Percentiles rank a stretch among this genome's conserved stretches.
Evolutionary conservation across 345 rosid species (phyloP).

Genomic region (Brassica nigra): DNA sequence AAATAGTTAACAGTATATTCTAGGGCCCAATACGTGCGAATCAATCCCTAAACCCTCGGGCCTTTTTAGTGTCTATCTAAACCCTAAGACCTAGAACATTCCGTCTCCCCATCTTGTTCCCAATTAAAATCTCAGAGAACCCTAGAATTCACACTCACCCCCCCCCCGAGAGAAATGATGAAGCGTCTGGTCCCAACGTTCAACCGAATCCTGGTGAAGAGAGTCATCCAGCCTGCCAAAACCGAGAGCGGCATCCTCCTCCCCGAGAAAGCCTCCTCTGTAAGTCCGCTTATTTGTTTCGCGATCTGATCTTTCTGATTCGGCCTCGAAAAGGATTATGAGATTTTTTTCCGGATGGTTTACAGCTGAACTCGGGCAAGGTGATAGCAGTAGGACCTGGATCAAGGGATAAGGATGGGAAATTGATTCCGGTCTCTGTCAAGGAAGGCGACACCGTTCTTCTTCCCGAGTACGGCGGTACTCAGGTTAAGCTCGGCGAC

Average conservation of each 20-base stretch:
- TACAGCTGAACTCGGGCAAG: conserved; percentile 78
- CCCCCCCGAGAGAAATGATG: conserved; percentile 50
- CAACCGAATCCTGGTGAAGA: conserved; percentile 75
- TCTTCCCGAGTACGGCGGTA: conserved; percentile 80
- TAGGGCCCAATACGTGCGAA: conserved; percentile 12
- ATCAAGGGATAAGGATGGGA: conserved; percentile 58
- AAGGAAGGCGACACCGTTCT: conserved; percentile 94
- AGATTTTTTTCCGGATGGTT: background rate
- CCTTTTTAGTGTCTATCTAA: background rate
- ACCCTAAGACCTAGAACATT: conserved; percentile 30
- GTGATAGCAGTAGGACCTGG: conserved; percentile 85
- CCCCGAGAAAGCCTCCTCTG: conserved; percentile 73
- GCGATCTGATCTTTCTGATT: no score
- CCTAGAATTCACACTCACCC: conserved; percentile 11
- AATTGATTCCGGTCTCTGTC: conserved; percentile 55
- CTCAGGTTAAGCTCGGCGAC: conserved; percentile 77
- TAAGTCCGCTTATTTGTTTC: no score
- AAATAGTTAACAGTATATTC: background rate
- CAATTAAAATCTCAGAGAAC: conserved; percentile 13
- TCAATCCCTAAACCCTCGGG: conserved; percentile 16
- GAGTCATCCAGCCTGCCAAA: conserved; percentile 75
- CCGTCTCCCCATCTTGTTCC: conserved; percentile 5
- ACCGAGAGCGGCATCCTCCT: conserved; percentile 79
- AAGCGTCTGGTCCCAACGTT: conserved; percentile 76
- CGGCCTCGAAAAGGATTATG: no score